Percentiles rank a stretch among this genome's conserved stretches.
These are phyloP conservation scores for Gossypium anomalum DNA, from an alignment of 345 rosid genomes.

Conservation along the genomic window DNA sequence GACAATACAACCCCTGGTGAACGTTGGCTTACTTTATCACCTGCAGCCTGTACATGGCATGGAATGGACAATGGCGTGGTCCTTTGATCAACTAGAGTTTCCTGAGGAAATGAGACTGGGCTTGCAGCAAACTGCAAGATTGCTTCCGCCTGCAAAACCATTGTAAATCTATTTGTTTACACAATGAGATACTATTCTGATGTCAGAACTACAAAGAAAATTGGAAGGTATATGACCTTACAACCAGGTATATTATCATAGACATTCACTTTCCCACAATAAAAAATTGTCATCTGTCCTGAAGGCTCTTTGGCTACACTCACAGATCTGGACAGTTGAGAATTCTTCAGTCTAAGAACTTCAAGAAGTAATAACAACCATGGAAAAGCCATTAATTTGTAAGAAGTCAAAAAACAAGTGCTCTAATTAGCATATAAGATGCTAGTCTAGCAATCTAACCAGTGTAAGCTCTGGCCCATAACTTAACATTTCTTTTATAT, in stretches of 20 bases:
- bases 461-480: no score
- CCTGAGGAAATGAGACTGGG: constrained; percentile 20
- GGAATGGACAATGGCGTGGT: constrained; percentile 24
- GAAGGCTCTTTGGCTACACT: constrained; percentile 20
- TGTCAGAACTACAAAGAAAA: not conserved
- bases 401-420: not conserved
- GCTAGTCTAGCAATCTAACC: not conserved
- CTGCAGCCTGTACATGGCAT: constrained; percentile 25
- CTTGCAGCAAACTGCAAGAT: constrained; percentile 38
- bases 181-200: not conserved
- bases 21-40: constrained; percentile 20
- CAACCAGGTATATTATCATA: constrained; percentile 33
- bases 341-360: constrained; percentile 20
- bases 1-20: constrained; percentile 17
- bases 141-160: constrained; percentile 31
- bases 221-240: constrained; percentile 25
- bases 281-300: constrained; percentile 42
- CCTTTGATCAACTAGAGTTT: constrained; percentile 20
- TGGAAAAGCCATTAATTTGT: not conserved
- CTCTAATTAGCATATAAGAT: not conserved
- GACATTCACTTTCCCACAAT: constrained; percentile 38
- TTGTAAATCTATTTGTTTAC: constrained; percentile 1
- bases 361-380: not conserved
- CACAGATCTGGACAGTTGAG: constrained; percentile 21
- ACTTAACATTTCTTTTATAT: not conserved